These are phyloP conservation scores for Licmophora abbreviata DNA, from an alignment of 108 stramenopile species.

Conservation along the genomic window DNA sequence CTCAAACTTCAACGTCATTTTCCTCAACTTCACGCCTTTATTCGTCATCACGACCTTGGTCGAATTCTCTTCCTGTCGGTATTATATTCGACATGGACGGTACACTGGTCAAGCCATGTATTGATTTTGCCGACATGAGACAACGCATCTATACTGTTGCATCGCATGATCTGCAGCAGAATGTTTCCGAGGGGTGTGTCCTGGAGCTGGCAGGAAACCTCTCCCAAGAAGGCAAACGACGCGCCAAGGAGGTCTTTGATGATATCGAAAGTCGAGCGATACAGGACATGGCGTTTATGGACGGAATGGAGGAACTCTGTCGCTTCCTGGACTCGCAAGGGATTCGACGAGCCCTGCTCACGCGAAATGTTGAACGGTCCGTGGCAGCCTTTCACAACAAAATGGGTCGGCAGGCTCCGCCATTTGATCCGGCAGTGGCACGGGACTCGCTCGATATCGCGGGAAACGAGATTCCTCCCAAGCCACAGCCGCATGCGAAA, in stretches of 20 bases:
- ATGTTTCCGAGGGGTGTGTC: conserved; percentile 4
- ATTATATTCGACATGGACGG: conserved; percentile 40
- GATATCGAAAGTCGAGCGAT: conserved; percentile 24
- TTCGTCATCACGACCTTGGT: too few relatives aligned
- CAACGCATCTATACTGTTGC: conserved; percentile 24
- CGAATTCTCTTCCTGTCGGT: too few relatives aligned
- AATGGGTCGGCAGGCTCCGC: conserved; percentile 7
- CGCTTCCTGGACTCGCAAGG: conserved; percentile 15
- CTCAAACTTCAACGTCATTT: too few relatives aligned
- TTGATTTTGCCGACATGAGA: conserved; percentile 30
- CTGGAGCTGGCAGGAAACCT: conserved; percentile 8
- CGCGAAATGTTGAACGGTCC: conserved; percentile 22
- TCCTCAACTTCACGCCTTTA: too few relatives aligned
- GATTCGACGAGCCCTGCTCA: conserved; percentile 17
- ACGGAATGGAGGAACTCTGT: conserved; percentile 14
- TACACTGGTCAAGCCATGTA: conserved; percentile 25
- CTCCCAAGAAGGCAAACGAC: conserved; percentile 10
- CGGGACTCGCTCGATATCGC: conserved; percentile 13
- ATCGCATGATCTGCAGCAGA: conserved; percentile 12
- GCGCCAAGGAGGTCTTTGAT: conserved; percentile 16
- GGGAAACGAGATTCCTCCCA: conserved; percentile 12
- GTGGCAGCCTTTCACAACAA: conserved; percentile 13
- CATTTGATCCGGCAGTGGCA: conserved; percentile 22
- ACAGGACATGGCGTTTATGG: conserved; percentile 22
- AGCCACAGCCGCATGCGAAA: conserved; percentile 28